Conservation (phyloP, 176 grass and related monocot genomes). For the Triticum dicoccoides region DNA sequence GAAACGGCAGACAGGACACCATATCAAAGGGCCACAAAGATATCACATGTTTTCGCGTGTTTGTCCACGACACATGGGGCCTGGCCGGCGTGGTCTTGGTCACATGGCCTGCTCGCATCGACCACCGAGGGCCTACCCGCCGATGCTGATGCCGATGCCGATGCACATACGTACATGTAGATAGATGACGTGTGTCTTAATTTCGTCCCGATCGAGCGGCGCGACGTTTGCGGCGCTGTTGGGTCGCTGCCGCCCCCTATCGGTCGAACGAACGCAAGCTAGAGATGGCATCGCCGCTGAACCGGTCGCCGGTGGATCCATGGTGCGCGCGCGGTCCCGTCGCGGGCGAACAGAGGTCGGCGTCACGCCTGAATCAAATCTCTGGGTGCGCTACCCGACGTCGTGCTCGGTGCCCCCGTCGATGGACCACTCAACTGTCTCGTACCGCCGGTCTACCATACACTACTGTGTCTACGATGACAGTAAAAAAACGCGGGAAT, state of each 20-base stretch:
- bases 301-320: not conserved
- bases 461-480: not conserved
- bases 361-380: not conserved
- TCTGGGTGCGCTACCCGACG: not conserved
- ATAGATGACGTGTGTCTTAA: no score
- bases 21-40: no score
- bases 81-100: not conserved
- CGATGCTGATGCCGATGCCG: no score
- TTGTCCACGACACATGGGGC: not conserved
- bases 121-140: no score
- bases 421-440: not conserved
- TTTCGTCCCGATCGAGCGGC: not conserved
- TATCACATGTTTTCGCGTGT: not conserved
- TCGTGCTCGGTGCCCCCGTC: not conserved
- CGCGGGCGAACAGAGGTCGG: not conserved
- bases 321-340: not conserved
- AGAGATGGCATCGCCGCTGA: not conserved
- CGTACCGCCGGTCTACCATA: not conserved
- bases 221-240: not conserved
- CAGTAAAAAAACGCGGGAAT: slow-evolving; percentile 17
- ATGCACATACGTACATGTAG: no score
- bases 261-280: not conserved
- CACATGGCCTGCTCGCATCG: not conserved
- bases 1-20: no score
- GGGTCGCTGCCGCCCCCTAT: not conserved